phyloP scores from a whole-genome alignment of 2,329 filamentous ascomycete genomes.

The Aspergillus sp. region DNA sequence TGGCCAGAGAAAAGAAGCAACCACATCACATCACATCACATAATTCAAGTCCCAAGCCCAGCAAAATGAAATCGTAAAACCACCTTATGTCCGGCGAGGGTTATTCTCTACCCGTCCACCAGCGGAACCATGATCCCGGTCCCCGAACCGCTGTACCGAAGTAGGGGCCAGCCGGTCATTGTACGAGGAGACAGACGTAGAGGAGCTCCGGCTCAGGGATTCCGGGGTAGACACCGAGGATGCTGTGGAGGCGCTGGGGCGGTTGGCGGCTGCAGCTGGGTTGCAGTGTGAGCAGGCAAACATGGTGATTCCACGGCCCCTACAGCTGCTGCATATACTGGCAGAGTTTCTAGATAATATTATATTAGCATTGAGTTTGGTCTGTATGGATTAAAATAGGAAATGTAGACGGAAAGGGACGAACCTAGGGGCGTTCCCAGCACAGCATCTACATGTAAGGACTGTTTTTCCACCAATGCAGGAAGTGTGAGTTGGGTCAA shows the following conservation, averaged over 20 bases:
- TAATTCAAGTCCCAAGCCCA: not conserved
- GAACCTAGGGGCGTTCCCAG: conserved; percentile 40
- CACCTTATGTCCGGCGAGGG: not conserved
- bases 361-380: too few species aligned
- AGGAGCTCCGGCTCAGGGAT: conserved; percentile 30
- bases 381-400: too few species aligned
- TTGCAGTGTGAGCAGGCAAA: conserved; percentile 33
- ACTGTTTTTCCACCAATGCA: conserved; percentile 36
- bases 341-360: too few species aligned
- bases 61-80: not conserved
- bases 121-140: conserved; percentile 17
- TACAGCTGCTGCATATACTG: conserved; percentile 25
- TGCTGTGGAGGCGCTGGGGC: conserved; percentile 11
- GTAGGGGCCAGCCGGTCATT: conserved; percentile 10
- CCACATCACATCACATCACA: not conserved
- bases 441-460: conserved; percentile 36
- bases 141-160: conserved; percentile 15
- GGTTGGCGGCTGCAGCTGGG: conserved; percentile 21
- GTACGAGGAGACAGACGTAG: conserved; percentile 25
- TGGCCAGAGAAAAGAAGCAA: not conserved
- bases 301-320: conserved; percentile 32
- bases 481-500: conserved; percentile 34
- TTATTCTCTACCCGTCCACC: conserved; percentile 24
- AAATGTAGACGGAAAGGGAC: not conserved
- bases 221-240: conserved; percentile 16